Conservation (phyloP, 139 green algal species). For the Parachlorella kessleri region DNA sequence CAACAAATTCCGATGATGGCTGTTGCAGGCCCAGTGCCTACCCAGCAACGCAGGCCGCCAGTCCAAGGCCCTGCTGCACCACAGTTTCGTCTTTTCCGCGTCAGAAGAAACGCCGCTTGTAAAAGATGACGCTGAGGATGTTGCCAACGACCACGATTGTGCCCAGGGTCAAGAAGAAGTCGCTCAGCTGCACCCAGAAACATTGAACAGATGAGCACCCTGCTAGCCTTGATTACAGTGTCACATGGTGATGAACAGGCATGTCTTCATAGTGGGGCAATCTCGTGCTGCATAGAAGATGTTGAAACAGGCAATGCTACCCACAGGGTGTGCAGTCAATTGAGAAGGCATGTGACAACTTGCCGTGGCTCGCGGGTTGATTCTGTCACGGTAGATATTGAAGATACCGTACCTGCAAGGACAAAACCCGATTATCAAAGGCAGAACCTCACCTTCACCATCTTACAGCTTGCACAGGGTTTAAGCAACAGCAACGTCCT, state of each 20-base stretch:
- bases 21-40: too few relatives aligned
- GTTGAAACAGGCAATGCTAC: not conserved
- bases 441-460: not conserved
- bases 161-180: constrained; percentile 25
- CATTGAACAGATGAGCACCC: not conserved
- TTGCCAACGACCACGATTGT: constrained; percentile 16
- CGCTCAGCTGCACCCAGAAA: constrained; percentile 9
- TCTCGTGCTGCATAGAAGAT: not conserved
- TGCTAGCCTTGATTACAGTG: not conserved
- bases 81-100: too few relatives aligned
- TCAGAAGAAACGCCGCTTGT: constrained; percentile 32
- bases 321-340: not conserved
- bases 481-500: not conserved
- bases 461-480: not conserved
- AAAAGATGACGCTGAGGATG: constrained; percentile 21
- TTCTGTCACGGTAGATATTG: constrained; percentile 19
- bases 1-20: too few relatives aligned
- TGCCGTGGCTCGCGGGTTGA: constrained; percentile 29
- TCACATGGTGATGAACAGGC: not conserved
- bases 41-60: too few relatives aligned
- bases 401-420: constrained; percentile 29
- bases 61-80: too few relatives aligned
- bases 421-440: constrained; percentile 14
- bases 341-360: too few relatives aligned
- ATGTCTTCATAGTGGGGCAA: not conserved